Percentiles rank a stretch among this genome's conserved stretches.
These are phyloP conservation scores for Diaporthe humulicola DNA, from an alignment of 2,329 filamentous ascomycete species.

Conservation along the genomic window DNA sequence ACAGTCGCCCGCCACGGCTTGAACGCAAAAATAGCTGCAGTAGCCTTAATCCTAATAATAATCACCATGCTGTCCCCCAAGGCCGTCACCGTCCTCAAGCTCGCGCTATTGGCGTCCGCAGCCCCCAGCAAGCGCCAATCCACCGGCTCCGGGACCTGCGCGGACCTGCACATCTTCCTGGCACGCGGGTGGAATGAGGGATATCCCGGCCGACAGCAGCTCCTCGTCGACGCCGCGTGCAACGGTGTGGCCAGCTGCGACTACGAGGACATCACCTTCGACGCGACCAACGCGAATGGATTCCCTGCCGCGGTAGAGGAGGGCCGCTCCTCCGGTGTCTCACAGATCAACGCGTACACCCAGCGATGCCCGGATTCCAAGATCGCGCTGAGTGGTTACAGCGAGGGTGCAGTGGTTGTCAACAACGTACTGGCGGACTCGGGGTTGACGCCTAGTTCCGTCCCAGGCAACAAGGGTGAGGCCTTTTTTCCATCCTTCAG, in stretches of 20 bases:
- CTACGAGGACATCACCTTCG: conserved; percentile 30
- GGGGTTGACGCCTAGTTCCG: conserved; percentile 11
- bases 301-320: conserved; percentile 7
- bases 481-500: too few species aligned
- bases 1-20: neutral
- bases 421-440: conserved; percentile 12
- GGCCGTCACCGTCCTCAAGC: conserved; percentile 1
- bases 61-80: conserved; percentile 15
- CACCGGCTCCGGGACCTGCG: conserved; percentile 27
- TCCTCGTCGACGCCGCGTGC: conserved; percentile 31
- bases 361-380: conserved; percentile 18
- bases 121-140: conserved; percentile 43
- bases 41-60: conserved; percentile 14
- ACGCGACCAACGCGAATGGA: neutral
- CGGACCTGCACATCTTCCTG: conserved; percentile 37
- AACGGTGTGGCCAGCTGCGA: conserved; percentile 30
- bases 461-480: conserved; percentile 2
- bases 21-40: neutral
- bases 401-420: conserved; percentile 16
- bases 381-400: conserved; percentile 23
- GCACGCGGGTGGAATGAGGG: conserved; percentile 35
- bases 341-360: conserved; percentile 18
- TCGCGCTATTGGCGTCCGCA: conserved; percentile 9
- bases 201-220: conserved; percentile 35
- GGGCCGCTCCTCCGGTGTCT: neutral